These are phyloP conservation scores for Durusdinium trenchii DNA, from an alignment of 73 alveolate genomes.

Conservation along the genomic window DNA sequence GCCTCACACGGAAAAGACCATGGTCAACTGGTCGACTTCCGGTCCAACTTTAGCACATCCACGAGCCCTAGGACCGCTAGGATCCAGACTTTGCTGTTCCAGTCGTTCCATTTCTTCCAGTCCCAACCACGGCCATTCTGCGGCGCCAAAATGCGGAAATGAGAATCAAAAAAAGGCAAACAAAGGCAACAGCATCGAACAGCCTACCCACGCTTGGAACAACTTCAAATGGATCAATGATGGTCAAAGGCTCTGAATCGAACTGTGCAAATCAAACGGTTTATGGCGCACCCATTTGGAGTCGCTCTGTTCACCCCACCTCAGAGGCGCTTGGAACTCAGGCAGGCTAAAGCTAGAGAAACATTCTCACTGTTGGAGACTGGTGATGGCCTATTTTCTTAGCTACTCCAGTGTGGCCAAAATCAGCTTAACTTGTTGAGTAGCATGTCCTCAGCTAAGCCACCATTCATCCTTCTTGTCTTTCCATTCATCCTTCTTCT, in stretches of 20 bases:
- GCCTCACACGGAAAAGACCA: not conserved
- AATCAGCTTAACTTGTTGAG: not conserved
- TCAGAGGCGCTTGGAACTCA: not conserved
- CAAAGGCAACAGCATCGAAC: not conserved
- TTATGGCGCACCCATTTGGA: conserved; percentile 36
- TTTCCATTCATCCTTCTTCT: conserved; percentile 43
- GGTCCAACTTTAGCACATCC: not conserved
- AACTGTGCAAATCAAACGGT: not conserved
- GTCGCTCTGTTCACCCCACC: conserved; percentile 30
- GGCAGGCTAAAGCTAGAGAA: not conserved
- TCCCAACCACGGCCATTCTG: conserved; percentile 95
- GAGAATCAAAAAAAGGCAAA: not conserved
- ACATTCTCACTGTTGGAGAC: not conserved
- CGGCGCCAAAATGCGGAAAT: not conserved
- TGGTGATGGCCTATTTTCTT: not conserved
- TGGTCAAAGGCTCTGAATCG: not conserved
- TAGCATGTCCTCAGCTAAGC: not conserved
- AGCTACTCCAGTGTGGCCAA: not conserved
- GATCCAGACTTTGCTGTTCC: conserved; percentile 52
- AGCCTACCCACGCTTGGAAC: not conserved
- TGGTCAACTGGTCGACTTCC: not conserved
- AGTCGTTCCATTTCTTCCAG: conserved; percentile 87
- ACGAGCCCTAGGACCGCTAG: not conserved
- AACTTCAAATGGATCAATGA: not conserved
- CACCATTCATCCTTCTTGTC: conserved; percentile 30